Conservation (phyloP, 805 yeast species). For the Pichia phayaonensis region DNA sequence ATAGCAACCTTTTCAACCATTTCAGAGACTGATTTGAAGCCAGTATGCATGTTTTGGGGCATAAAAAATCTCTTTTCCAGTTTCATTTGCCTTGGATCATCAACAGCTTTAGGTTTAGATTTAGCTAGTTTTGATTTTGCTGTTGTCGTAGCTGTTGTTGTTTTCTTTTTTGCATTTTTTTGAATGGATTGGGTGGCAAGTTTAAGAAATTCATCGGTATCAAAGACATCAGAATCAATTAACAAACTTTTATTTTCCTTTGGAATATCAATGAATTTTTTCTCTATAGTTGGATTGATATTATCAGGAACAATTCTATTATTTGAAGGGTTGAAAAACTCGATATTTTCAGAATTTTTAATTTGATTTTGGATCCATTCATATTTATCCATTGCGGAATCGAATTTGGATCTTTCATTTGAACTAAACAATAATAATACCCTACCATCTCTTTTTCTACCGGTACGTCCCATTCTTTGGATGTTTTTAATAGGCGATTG, state of each 20-base stretch:
- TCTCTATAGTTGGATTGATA: conserved; percentile 48
- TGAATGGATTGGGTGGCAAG: conserved; percentile 61
- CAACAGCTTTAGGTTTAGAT: conserved; percentile 3
- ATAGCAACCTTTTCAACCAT: background rate
- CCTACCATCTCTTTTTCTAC: conserved; percentile 86
- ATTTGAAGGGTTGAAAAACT: conserved; percentile 28
- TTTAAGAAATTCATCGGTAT: conserved; percentile 52
- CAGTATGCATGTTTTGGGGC: conserved; percentile 67
- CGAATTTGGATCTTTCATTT: conserved; percentile 71
- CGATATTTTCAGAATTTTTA: conserved; percentile 19
- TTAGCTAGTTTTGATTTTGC: conserved; percentile 3
- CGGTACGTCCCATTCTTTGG: conserved; percentile 98
- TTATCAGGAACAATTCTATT: conserved; percentile 64
- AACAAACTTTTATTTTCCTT: conserved; percentile 54
- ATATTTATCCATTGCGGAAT: conserved; percentile 79
- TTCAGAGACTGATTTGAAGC: conserved; percentile 47
- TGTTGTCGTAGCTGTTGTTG: background rate
- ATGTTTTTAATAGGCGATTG: conserved; percentile 87
- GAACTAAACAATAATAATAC: conserved; percentile 69
- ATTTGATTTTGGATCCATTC: conserved; percentile 67
- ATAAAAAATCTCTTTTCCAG: conserved; percentile 47
- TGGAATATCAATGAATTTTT: conserved; percentile 56
- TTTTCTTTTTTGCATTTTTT: conserved; percentile 29
- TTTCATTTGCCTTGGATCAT: conserved; percentile 14
- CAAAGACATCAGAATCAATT: conserved; percentile 37